Base-by-base conservation (phyloP, 805 yeast genomes). In the Monosporozyma siamensis region DNA sequence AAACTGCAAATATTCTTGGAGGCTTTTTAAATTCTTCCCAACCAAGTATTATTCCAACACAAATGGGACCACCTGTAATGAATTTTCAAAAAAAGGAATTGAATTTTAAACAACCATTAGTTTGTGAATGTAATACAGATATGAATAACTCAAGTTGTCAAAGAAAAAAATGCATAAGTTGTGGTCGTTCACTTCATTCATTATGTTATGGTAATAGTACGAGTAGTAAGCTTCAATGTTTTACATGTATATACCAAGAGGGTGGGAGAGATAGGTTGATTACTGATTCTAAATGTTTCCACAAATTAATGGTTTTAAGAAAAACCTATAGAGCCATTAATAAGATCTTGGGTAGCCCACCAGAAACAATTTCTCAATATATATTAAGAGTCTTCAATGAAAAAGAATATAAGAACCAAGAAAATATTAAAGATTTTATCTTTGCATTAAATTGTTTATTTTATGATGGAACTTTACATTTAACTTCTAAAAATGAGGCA, bases 241-340 rank as follows among this genome's bases (percentile, higher is more conserved):
- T 60, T 37, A 36, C 53, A 1, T 61, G 70, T 42, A 44, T 59
- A 20, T 44, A 49, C 21, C 48, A 47, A 8, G 24, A 55, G 18
- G 30, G 48, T 4, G 48, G 56, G 4, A 50, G 55, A 10, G 12
- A 9, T 3, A 18, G 10, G 14, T 7, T 24, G 17, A 32, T 8
- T 10, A 18, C 23, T 11, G 10, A 11, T 14, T 17, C 35, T 8
- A 4, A n/a, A 18, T 4, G 8, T 6, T 40, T 40, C 39, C 31
- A 49, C 22, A 50, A 60, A 12, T 45, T 70, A 25, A 56, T 68
- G 62, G 55, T 64, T 40, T 34, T 59, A 3, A 61, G 76, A 45
- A 64, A 60, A 41, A 47, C 66, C 15, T 65, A 54, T 51, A 51
- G 60, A 35, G 48, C 55, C 10, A 38, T 65, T 14, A 46, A 47